Evolutionary conservation across 2,329 filamentous ascomycete genomes (phyloP), one percentile per base, ranked within the genome.

Genomic region (Fusarium vanettenii): DNA sequence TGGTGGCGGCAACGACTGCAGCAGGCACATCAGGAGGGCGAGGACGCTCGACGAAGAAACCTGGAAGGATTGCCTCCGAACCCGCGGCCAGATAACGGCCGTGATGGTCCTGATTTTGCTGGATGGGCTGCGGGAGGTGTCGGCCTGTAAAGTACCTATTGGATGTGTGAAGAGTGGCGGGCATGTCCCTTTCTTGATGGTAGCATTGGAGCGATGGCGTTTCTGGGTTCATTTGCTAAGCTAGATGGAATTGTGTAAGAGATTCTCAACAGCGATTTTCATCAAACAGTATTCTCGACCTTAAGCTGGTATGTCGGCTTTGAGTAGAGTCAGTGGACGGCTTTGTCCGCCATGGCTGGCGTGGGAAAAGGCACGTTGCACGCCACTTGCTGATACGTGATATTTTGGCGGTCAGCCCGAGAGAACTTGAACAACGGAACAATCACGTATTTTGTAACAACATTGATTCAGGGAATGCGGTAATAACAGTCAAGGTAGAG

Each of bases 1-100:
- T 97, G 95, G 83, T 96, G 97, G 81, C 88, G 94, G 22, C 92
- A 94, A 72, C 91, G 91, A 79, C 86, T 91, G 69, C 93, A 94
- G 79, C 86, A 92, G 75, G 87, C 85, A 33, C 87, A 88, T 61
- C 79, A 75, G n/a, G 78, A 82, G 66, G 78, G 76, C 25, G 80
- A 84, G 33, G 79, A 83, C 29, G 81, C 73, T 20, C 77, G 79
- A 55, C 76, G 81, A 61, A 78, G 79, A 64, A 80, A 81, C 48
- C 22, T 25, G 43, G 81, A 83, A 68, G 81, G 79, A 6, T 75
- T 80, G 16, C 80, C 76, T 52, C 78, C 74, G 9, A 75, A 75
- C 37, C 76, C 71, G 29, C 70, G 66, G 41, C 76, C 75, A n/a
- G 78, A 77, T 16, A 76, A 76, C 37, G 74, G 60, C 41, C 69